Percentiles rank a stretch among this genome's conserved stretches.
Conservation (phyloP, 164 flowering plant species). For the Piper longum region DNA sequence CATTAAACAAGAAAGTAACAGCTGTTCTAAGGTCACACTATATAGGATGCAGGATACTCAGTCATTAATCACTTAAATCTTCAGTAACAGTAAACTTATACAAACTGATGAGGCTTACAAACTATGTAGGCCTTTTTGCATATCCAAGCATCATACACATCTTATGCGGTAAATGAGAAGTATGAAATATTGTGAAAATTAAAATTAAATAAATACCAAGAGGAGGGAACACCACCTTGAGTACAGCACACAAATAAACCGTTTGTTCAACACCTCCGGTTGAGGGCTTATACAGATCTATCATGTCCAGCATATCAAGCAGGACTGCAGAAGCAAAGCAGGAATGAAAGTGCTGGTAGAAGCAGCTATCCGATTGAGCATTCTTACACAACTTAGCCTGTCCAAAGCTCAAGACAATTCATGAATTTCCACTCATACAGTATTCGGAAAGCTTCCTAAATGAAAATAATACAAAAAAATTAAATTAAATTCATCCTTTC, state of each 20-base stretch:
- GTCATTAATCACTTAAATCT: too few species aligned
- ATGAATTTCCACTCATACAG: conserved; percentile 94
- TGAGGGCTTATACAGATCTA: conserved; percentile 60
- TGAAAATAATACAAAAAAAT: not conserved
- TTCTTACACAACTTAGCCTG: conserved; percentile 75
- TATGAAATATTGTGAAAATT: too few species aligned
- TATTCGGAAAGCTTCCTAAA: conserved; percentile 67
- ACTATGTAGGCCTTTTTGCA: too few species aligned
- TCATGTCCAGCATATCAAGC: conserved; percentile 88
- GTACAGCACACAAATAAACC: conserved; percentile 44
- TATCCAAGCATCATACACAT: too few species aligned
- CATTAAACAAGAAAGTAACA: too few species aligned
- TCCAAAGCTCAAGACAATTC: conserved; percentile 97
- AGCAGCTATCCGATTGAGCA: conserved; percentile 87
- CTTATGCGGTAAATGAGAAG: too few species aligned
- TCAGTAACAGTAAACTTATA: too few species aligned
- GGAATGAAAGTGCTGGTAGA: conserved; percentile 66
- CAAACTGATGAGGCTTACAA: too few species aligned
- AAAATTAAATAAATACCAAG: too few species aligned
- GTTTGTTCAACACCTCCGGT: conserved; percentile 83
- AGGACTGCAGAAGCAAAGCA: conserved; percentile 48
- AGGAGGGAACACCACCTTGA: conserved; percentile 37
- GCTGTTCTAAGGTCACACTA: too few species aligned
- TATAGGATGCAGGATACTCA: too few species aligned
- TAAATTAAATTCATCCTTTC: not conserved